Percentiles rank a stretch among this genome's conserved stretches.
Evolutionary conservation across 2,329 filamentous ascomycete species (phyloP).

Genomic region (Botrytis pseudocinerea): DNA sequence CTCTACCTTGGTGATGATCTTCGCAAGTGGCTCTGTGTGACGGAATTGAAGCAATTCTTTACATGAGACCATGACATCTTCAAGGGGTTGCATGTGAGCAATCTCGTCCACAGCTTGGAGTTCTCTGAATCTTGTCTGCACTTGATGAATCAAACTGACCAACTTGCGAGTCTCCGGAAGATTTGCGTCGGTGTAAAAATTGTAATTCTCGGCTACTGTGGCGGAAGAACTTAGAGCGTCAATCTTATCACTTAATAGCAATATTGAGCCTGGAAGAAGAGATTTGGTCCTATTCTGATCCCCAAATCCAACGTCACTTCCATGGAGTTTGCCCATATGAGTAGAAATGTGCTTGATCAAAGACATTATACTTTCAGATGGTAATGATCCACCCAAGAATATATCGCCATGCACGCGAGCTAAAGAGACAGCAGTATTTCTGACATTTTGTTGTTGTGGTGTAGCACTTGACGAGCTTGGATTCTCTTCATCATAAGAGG

Average conservation of each 20-base stretch:
- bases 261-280: slow-evolving; percentile 65
- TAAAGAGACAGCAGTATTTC: slow-evolving; percentile 53
- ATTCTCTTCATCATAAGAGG: slow-evolving; percentile 62
- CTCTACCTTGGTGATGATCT: slow-evolving; percentile 82
- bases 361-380: slow-evolving; percentile 35
- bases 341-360: slow-evolving; percentile 37
- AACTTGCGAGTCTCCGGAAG: slow-evolving; percentile 73
- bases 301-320: slow-evolving; percentile 22
- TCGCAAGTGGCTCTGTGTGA: slow-evolving; percentile 81
- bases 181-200: slow-evolving; percentile 87
- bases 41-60: slow-evolving; percentile 72
- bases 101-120: slow-evolving; percentile 68
- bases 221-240: slow-evolving; percentile 46
- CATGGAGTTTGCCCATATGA: slow-evolving; percentile 32
- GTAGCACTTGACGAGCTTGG: slow-evolving; percentile 28
- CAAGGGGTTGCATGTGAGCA: slow-evolving; percentile 71
- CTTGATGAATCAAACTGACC: slow-evolving; percentile 65
- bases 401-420: slow-evolving; percentile 58
- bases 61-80: slow-evolving; percentile 75
- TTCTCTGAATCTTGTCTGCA: slow-evolving; percentile 70
- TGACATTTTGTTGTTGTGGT: slow-evolving; percentile 26
- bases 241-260: slow-evolving; percentile 64
- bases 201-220: slow-evolving; percentile 58
- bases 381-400: slow-evolving; percentile 30
- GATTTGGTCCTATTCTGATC: slow-evolving; percentile 49